Base-by-base conservation (phyloP, 805 yeast genomes). In the Yarrowia divulgata region DNA sequence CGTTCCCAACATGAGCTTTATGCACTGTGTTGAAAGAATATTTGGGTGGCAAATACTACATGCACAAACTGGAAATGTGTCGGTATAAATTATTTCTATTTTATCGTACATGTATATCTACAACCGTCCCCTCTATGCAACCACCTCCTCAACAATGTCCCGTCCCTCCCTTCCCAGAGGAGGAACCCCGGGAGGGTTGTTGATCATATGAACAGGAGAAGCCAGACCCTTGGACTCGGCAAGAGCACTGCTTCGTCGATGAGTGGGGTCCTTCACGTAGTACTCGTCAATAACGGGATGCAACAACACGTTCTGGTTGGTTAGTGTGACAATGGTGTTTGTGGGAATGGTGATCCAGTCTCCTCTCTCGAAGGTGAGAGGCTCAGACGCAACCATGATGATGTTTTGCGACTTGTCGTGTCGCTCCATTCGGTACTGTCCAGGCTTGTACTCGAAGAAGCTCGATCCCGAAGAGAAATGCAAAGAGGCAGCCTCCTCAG, bases 271-370 rank as follows among this genome's bases (percentile, higher is more conserved):
- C 45, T 83, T 84, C 74, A 90, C 91, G 79, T 88, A 93, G 80
- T 88, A 93, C 78, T 95, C 97, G 77, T 95, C 98, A 45, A 72
- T 81, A 50, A 95, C 90, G 1, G 99, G 99, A 77, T 93, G 97
- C 80, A 95, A 80, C 60, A 95, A 81, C 3, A 95, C 95, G 0
- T 97, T 91, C 77, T 93, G 97, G 69, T 87, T 88, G 72, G 87
- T 88, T 70, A 95, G 87, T 0, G 97, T 90, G 16, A 95, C 78
- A 0, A 89, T 81, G 3, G 98, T 90, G 77, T 95, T 95, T 1
- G 98, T 90, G 1, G 98, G 98, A 0, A 95, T 96, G 3, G 97
- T 89, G 66, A 94, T 90, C 99, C 99, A 95, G 79, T 95, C 99
- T 48, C 93, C 94, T 69, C 99, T 82, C 80, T 95, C 98, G 78